phyloP scores from a whole-genome alignment of 2,329 filamentous ascomycete genomes.

The Sporothrix brunneoviolacea region DNA sequence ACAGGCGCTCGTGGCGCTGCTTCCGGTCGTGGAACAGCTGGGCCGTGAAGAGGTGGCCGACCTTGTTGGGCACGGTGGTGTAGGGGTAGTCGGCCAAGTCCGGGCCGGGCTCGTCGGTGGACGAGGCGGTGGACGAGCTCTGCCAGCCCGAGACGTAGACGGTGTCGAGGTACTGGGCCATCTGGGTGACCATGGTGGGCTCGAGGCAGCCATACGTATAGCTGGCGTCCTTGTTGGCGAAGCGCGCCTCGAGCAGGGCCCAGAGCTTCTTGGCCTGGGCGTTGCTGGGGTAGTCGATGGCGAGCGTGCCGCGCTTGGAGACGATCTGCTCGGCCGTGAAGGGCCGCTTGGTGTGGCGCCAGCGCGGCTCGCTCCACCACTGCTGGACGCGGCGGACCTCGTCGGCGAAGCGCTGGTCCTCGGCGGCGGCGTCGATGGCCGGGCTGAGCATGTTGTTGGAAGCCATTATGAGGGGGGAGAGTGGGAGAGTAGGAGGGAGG shows the following conservation, averaged over 20 bases:
- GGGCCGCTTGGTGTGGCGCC: conserved; percentile 84
- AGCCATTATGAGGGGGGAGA: conserved; percentile 38
- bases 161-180: conserved; percentile 98
- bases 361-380: conserved; percentile 91
- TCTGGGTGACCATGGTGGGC: conserved; percentile 97
- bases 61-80: conserved; percentile 97
- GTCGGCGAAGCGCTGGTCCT: conserved; percentile 64
- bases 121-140: conserved; percentile 90
- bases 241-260: conserved; percentile 79
- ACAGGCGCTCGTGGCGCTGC: conserved; percentile 89
- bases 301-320: conserved; percentile 84
- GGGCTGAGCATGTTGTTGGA: conserved; percentile 56
- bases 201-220: conserved; percentile 97
- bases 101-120: conserved; percentile 90
- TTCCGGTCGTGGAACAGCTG: conserved; percentile 99
- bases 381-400: conserved; percentile 85
- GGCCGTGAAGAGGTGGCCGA: conserved; percentile 93
- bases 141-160: conserved; percentile 99
- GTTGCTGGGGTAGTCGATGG: conserved; percentile 88
- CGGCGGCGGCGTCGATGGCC: conserved; percentile 48
- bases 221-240: conserved; percentile 70
- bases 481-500: neutral
- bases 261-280: conserved; percentile 89
- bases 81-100: conserved; percentile 98
- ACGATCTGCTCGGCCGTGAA: conserved; percentile 98